A percentile compares a stretch with the other conserved stretches of the same genome.
Evolutionary conservation across 345 rosid genomes (phyloP).

Genomic region (Euphorbia lathyris): DNA sequence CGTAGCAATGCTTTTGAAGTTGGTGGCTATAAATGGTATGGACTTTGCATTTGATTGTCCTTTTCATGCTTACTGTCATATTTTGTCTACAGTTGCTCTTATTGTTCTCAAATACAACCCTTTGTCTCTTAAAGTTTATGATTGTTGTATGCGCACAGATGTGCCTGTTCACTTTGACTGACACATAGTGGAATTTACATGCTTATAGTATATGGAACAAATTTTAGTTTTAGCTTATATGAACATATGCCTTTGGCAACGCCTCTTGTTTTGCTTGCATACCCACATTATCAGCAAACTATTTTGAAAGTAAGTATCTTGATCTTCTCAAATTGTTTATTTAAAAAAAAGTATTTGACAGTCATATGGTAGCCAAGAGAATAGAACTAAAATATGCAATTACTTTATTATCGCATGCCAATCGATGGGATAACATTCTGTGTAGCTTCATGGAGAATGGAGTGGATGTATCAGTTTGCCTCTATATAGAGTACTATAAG

Average conservation of each 20-base stretch:
- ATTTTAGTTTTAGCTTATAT: too few relatives aligned
- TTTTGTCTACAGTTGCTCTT: background rate
- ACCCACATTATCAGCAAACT: background rate
- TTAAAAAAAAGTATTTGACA: background rate
- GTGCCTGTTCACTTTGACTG: background rate
- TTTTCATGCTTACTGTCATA: constrained; percentile 2
- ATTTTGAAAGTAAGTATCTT: background rate
- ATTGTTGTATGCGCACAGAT: background rate
- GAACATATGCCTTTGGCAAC: too few relatives aligned
- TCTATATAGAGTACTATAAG: background rate
- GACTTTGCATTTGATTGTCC: constrained; percentile 15
- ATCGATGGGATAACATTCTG: background rate
- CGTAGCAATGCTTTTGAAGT: constrained; percentile 76
- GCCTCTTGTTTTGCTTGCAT: background rate
- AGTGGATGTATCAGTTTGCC: background rate
- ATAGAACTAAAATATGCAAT: background rate
- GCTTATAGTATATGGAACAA: background rate
- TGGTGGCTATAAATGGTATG: constrained; percentile 93
- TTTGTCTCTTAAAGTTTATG: background rate
- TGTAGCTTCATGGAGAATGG: background rate
- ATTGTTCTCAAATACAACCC: background rate
- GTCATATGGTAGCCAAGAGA: background rate
- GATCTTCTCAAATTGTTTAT: background rate
- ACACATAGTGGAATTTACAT: background rate
- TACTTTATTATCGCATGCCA: background rate